Evolutionary conservation across 75 land plant species (phyloP), one percentile per base, ranked within the genome.

Genomic region (Pinus tabuliformis): DNA sequence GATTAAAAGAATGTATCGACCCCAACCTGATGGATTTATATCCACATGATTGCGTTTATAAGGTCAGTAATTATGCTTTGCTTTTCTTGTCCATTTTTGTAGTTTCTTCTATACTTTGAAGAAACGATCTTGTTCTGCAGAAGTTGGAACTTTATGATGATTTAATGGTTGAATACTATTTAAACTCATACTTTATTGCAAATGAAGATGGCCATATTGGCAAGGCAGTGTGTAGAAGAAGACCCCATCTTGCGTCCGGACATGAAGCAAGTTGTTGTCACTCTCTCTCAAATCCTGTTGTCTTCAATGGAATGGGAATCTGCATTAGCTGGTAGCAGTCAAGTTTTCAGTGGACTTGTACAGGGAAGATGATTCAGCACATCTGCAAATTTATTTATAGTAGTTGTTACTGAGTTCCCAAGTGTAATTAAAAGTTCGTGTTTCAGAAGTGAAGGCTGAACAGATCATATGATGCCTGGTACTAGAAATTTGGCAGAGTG

Each of bases 291-390:
- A 59, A 90, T 92, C 37, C 78, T 92, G 7, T 62, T 89, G 11
- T 91, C 92, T 3, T 92, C 98, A 4, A 75, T 92, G 20, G 93
- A 95, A 73, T 95, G 98, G 98, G 98, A 95, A 79, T 90, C 92
- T 22, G 83, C 95, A 28, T 86, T 93, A 39, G 89, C 93, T 24
- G 95, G 95, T 36, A 93, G 87, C 78, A 93, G 95, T 81, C 95
- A 93, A 83, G 85, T 93, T 21, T 93, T 93, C 64, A 93, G 95
- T 49, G 95, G 95, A 15, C 87, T 93, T 65, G 87, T 93, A 26
- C 95, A 93, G 75, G 95, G 95, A 80, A 90, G 95, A 85, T 93
- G 73, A 61, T 72, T 68, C 11, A 20, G n/a, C 9, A 18, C 18
- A 42, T 42, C 54, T 11, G 11, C 12, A 9, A 49, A 9, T 49